Evolutionary conservation across 495 filamentous ascomycete species (phyloP), one percentile per base, ranked within the genome.

Genomic region (Penicillium ochrochloron): DNA sequence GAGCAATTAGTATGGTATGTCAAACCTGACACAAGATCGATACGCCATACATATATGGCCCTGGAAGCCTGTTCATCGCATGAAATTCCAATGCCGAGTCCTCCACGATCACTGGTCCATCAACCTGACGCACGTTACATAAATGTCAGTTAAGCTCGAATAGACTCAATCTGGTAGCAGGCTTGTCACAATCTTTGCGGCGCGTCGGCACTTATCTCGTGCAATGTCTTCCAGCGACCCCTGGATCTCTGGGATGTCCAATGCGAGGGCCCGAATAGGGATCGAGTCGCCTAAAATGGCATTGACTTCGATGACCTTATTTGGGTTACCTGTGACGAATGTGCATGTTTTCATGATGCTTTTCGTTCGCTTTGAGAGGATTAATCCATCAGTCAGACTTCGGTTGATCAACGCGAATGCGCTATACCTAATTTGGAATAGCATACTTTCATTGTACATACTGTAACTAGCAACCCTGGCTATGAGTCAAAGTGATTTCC

Each of bases 91-190:
- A 79, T 72, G 88, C 90, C 12, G 93, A 96, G 77, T 97, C 93
- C 75, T 97, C 93, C n/a, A 95, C 91, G n/a, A 97, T 82, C 29
- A 96, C 94, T 9, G 94, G 92, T 2, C 92, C 93, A 61, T 85
- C 67, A 50, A 92, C 71, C 91, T 94, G 25, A 27, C 0, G 10
- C 25, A 27, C 4, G 25, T 27, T 27, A 41, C 8, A 17, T 6
- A 7, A 7, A 41, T 9, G 44, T 58, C 19, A 60, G 29, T 33
- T 0, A 35, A 35, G 19, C 17, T 46, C 15, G 6, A 34, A 39
- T 4, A n/a, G 9, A 19, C 1, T 7, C 21, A 29, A 11, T 46
- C 37, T 1, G 4, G 5, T 44, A 33, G 25, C 27, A 15, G 2
- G 21, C 34, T 27, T 15, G 19, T 46, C 80, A 94, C 89, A 55